These are phyloP conservation scores for Drechslerella coelobrocha DNA, from an alignment of 2,329 filamentous ascomycete species.

Conservation along the genomic window DNA sequence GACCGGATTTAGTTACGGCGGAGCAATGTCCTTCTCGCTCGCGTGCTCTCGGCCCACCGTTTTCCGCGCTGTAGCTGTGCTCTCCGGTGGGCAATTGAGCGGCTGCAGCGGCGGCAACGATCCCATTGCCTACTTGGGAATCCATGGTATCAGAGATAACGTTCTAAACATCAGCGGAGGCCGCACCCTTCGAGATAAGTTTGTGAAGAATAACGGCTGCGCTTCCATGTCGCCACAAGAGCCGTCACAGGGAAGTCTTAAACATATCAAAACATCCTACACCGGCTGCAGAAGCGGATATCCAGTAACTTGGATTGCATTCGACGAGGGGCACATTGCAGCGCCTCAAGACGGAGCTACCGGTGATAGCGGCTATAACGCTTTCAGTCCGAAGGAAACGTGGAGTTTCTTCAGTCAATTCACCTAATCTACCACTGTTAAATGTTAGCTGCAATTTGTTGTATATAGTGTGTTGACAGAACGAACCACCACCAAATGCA, in stretches of 20 bases:
- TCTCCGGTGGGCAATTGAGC: slow-evolving; percentile 57
- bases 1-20: slow-evolving; percentile 62
- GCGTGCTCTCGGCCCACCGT: slow-evolving; percentile 59
- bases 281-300: slow-evolving; percentile 56
- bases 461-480: too few relatives aligned
- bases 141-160: slow-evolving; percentile 59
- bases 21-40: slow-evolving; percentile 60
- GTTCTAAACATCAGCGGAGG: slow-evolving; percentile 58
- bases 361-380: background rate
- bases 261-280: slow-evolving; percentile 53
- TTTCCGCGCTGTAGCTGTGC: slow-evolving; percentile 59
- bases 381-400: slow-evolving; percentile 46
- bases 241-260: slow-evolving; percentile 52
- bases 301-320: slow-evolving; percentile 57
- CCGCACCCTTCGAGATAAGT: slow-evolving; percentile 58
- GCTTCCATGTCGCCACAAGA: slow-evolving; percentile 48
- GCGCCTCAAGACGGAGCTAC: slow-evolving; percentile 51
- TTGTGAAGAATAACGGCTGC: slow-evolving; percentile 59
- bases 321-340: slow-evolving; percentile 56
- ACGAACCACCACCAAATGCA: too few relatives aligned
- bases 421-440: too few relatives aligned
- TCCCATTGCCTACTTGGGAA: slow-evolving; percentile 59
- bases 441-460: too few relatives aligned
- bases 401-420: slow-evolving; percentile 57
- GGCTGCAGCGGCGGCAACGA: slow-evolving; percentile 58